Base-by-base conservation (phyloP, 768 basidiomycete species). In the Boletus pseudopeckii region DNA sequence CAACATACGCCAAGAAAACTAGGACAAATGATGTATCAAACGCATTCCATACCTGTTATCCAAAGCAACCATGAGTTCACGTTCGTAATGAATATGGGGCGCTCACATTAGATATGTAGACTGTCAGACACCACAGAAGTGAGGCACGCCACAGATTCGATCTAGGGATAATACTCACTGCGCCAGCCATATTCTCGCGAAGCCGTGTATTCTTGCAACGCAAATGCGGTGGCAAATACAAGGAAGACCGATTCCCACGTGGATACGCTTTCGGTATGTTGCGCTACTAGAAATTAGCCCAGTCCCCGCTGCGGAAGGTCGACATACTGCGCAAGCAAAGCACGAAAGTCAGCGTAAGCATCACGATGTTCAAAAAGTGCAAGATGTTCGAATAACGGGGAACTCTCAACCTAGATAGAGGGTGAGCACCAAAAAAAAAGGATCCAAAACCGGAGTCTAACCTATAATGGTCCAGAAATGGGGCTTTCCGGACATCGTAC, bases 141-240 rank as follows among this genome's bases (percentile, higher is more conserved):
- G 18, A 53, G 57, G 45, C 50, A 52, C 37, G 17, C 7, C 13
- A 10, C 0, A 32, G n/a, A 30, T 55, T 40, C 14, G 38, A 38
- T 52, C 47, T 34, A 20, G 34, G 18, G 53, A 37, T n/a, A 43
- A 46, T n/a, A 77, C 90, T 72, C 63, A 92, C 91, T 85, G 42
- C 81, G 79, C 90, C 89, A 93, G 24, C 93, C 92, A 63, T 94
- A 85, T 67, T 94, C 91, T 46, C 82, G 90, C 1, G 87, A 82
- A 5, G 90, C 82, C 0, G 92, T 92, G 66, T 95, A 94, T 70
- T 96, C 93, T 55, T 90, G 89, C 37, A 97, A 68, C 5, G 85
- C 74, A 60, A 96, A 93, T 1, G 92, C 92, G 5, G 77, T 71
- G 0, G 85, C 86, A 59, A 92, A 86, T 13, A 93, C 60, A 45